A percentile compares a stretch with the other conserved stretches of the same genome.
phyloP scores from a whole-genome alignment of 768 basidiomycete genomes.

The Chalciporus pseudorubinellus region DNA sequence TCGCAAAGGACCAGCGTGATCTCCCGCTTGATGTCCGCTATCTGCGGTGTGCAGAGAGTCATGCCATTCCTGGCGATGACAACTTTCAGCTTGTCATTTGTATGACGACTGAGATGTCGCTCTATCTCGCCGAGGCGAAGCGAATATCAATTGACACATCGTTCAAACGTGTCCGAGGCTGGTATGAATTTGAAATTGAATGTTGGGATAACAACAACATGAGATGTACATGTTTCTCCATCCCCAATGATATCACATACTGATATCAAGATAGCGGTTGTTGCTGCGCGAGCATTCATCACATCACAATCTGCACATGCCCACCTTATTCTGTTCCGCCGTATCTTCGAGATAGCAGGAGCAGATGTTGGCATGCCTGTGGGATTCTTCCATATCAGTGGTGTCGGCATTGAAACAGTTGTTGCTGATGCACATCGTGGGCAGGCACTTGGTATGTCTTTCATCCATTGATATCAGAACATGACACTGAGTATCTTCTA shows the following conservation, averaged over 20 bases:
- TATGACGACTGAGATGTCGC: neutral
- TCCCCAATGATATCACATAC: no score
- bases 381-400: neutral
- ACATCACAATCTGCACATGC: constrained; percentile 26
- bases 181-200: constrained; percentile 3
- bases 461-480: no score
- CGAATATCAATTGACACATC: neutral
- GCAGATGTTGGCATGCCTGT: neutral
- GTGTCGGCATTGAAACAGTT: neutral
- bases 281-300: constrained; percentile 21
- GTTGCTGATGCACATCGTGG: constrained; percentile 8
- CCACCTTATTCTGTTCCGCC: constrained; percentile 20
- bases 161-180: neutral
- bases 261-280: constrained; percentile 8
- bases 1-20: no score
- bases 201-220: neutral
- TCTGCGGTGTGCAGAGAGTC: no score
- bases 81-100: neutral
- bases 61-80: neutral
- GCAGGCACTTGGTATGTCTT: constrained; percentile 1
- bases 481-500: no score
- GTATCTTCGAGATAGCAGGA: constrained; percentile 16
- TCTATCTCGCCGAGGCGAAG: neutral
- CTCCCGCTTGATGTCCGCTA: no score
- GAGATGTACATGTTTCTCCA: neutral